Evolutionary conservation across 345 rosid genomes (phyloP), one percentile per base, ranked within the genome.

Genomic region (Brassica rapa): DNA sequence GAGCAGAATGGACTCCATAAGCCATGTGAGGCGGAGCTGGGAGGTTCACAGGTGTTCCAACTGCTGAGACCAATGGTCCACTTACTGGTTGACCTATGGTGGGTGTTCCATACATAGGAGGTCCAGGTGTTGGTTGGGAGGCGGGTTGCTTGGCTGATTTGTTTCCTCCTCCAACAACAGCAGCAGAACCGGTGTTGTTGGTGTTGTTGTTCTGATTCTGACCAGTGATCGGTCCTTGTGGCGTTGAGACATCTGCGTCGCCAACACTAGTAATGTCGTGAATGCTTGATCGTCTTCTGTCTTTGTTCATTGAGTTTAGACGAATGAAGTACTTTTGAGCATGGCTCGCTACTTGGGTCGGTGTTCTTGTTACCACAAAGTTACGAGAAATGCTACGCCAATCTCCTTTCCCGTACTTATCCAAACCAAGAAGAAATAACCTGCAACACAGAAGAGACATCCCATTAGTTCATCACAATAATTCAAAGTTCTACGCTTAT

Each of bases 351-450:
- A 94, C 98, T 80, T 94, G 98, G 10, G 97, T 94, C 15, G 97
- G 98, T 8, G 97, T 94, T 83, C 98, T 91, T 62, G 98, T 89
- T 70, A 91, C 97, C 35, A 94, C 98, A 85, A 86, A 94, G 83
- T 92, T 91, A 16, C 98, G 88, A 8, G 98, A 94, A 77, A 94
- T 94, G 81, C 98, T 94, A 74, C 98, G 89, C 97, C 98, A 94
- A 56, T 94, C 97, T 33, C 98, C 98, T 85, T 92, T 94, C 72
- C 98, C 98, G 16, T 92, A 94, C 79, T 92, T 92, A 25, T 94
- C 97, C 90, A 94, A 86, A 80, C 97, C 98, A 30, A 91, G 95
- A 83, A 94, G 97, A 87, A 94, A 94, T 83, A 92, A 88, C 88
- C 98, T 94, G 87, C 57, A 68, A 77, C 76, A 65, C 2, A 32